Evolutionary conservation across 2,329 filamentous ascomycete species (phyloP).

Genomic region (Penicillium sclerotigenum): DNA sequence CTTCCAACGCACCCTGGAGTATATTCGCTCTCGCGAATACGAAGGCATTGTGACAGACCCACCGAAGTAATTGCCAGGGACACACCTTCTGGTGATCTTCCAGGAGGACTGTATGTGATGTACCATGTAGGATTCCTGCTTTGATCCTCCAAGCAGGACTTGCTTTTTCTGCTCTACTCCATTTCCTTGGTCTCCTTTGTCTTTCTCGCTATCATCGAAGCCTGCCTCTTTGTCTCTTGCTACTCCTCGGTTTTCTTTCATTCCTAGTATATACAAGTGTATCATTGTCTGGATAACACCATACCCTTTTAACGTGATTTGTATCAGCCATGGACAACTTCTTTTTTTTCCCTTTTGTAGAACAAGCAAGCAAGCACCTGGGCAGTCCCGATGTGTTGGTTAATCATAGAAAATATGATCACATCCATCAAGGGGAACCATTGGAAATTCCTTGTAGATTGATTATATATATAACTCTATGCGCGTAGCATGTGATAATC

Average conservation of each 20-base stretch:
- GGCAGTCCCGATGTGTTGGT: background rate
- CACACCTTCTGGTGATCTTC: background rate
- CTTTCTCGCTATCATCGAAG: conserved; percentile 16
- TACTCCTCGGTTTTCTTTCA: conserved; percentile 13
- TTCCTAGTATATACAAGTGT: conserved; percentile 30
- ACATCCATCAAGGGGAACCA: background rate
- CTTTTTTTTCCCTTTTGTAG: background rate
- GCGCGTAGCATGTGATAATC: too few relatives aligned
- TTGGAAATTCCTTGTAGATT: background rate
- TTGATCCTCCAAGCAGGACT: background rate
- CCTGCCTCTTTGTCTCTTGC: conserved; percentile 10
- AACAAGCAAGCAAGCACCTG: background rate
- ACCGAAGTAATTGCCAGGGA: conserved; percentile 18
- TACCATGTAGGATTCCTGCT: background rate
- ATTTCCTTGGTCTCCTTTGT: conserved; percentile 9
- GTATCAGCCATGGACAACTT: background rate
- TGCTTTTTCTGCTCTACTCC: conserved; percentile 12
- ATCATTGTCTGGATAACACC: conserved; percentile 25
- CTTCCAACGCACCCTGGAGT: conserved; percentile 91
- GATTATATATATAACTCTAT: background rate
- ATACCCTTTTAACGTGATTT: conserved; percentile 21
- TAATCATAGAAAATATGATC: background rate
- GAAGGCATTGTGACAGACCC: conserved; percentile 80
- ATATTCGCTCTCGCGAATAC: conserved; percentile 86
- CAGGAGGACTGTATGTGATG: background rate